phyloP scores from a whole-genome alignment of 768 basidiomycete genomes.

The Calvatia gigantea region DNA sequence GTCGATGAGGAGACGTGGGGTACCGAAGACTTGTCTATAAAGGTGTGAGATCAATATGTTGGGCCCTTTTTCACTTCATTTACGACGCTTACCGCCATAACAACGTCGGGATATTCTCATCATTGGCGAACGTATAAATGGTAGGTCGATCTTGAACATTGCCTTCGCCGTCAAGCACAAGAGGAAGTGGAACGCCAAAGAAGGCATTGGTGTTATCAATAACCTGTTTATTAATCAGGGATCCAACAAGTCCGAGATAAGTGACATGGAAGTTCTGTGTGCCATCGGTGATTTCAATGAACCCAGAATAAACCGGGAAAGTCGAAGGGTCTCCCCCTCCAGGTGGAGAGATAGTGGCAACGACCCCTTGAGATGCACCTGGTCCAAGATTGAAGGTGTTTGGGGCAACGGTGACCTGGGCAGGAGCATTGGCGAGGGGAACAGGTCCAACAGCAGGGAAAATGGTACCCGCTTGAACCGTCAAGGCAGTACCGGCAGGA shows the following conservation, averaged over 20 bases:
- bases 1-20: constrained; percentile 42
- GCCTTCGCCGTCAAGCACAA: constrained; percentile 34
- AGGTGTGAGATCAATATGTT: neutral
- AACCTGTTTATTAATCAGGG: constrained; percentile 42
- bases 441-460: constrained; percentile 44
- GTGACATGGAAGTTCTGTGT: constrained; percentile 34
- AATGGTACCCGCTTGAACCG: constrained; percentile 34
- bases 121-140: constrained; percentile 43
- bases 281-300: constrained; percentile 38
- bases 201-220: constrained; percentile 44
- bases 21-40: constrained; percentile 38
- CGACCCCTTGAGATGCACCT: constrained; percentile 33
- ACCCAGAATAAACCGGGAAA: constrained; percentile 57
- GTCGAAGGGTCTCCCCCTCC: constrained; percentile 33
- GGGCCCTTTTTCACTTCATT: neutral
- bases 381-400: constrained; percentile 41
- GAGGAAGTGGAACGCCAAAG: constrained; percentile 41
- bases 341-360: constrained; percentile 43
- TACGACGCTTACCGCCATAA: constrained; percentile 29
- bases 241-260: constrained; percentile 38
- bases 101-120: constrained; percentile 35
- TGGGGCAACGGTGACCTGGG: constrained; percentile 40
- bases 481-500: constrained; percentile 54
- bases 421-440: constrained; percentile 37
- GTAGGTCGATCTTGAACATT: constrained; percentile 32